Evolutionary conservation across 805 yeast species (phyloP).

Genomic region (Nakazawaea wickerhamii): DNA sequence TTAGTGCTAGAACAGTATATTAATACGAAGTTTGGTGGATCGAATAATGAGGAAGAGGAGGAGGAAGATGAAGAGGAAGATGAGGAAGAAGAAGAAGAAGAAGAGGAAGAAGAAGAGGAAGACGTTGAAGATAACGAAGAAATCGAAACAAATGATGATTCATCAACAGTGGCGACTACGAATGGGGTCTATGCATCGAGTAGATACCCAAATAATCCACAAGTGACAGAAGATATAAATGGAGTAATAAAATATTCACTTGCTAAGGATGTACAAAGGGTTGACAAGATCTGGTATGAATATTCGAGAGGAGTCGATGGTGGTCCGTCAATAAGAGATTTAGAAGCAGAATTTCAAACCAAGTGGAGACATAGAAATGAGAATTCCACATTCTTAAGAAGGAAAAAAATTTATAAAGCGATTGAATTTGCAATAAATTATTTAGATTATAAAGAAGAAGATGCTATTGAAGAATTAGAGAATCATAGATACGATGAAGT

Average conservation of each 20-base stretch:
- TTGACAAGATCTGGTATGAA: slow-evolving; percentile 32
- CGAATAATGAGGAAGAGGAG: not conserved
- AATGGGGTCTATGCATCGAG: not conserved
- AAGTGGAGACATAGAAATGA: slow-evolving; percentile 35
- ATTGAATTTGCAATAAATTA: slow-evolving; percentile 27
- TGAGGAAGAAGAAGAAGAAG: not conserved
- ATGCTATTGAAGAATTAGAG: slow-evolving; percentile 30
- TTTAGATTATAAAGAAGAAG: slow-evolving; percentile 26
- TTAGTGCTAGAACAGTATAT: slow-evolving; percentile 11
- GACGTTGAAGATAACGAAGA: not conserved
- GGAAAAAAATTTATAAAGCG: slow-evolving; percentile 32
- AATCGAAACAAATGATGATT: not conserved
- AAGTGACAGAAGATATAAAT: slow-evolving; percentile 1
- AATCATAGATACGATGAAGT: slow-evolving; percentile 24
- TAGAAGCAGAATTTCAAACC: slow-evolving; percentile 29
- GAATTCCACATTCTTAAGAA: slow-evolving; percentile 30
- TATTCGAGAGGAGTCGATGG: slow-evolving; percentile 31
- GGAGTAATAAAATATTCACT: slow-evolving; percentile 17
- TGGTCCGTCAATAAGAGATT: slow-evolving; percentile 28
- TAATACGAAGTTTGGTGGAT: slow-evolving; percentile 5
- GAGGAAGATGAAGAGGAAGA: slow-evolving; percentile 1
- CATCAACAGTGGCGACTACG: not conserved
- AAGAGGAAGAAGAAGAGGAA: slow-evolving; percentile 1
- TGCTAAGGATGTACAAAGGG: slow-evolving; percentile 25
- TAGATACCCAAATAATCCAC: slow-evolving; percentile 8